phyloP scores from a whole-genome alignment of 345 rosid species.

The Erucastrum elatum region DNA sequence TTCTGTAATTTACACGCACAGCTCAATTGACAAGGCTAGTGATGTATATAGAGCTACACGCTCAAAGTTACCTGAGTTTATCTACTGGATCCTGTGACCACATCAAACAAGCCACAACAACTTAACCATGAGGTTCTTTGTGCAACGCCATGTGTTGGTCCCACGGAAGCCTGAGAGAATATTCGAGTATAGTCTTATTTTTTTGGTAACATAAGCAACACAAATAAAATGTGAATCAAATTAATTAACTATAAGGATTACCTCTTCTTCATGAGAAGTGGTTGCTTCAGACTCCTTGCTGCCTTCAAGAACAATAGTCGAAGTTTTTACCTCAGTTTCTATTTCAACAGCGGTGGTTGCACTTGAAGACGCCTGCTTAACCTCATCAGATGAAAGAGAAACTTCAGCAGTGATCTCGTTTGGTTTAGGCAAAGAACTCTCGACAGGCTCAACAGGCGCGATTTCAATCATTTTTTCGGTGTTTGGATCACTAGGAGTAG shows the following conservation, averaged over 20 bases:
- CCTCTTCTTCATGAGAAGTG: conserved; percentile 52
- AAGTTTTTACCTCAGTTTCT: conserved; percentile 37
- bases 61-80: conserved; percentile 55
- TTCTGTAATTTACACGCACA: background rate
- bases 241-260: conserved; percentile 22
- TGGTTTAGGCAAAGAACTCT: conserved; percentile 30
- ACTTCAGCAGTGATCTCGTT: conserved; percentile 19
- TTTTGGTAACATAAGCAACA: background rate
- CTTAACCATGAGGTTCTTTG: conserved; percentile 63
- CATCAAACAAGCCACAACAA: conserved; percentile 91
- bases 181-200: background rate
- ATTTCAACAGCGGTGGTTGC: conserved; percentile 19
- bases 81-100: conserved; percentile 52
- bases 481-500: conserved; percentile 26
- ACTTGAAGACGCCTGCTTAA: conserved; percentile 28
- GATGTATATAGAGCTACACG: background rate
- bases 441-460: conserved; percentile 35
- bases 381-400: conserved; percentile 34
- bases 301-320: conserved; percentile 27
- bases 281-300: conserved; percentile 39
- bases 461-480: conserved; percentile 39
- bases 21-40: conserved; percentile 1
- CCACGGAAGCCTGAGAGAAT: conserved; percentile 52
- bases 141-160: conserved; percentile 46
- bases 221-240: background rate